Base-by-base conservation (phyloP, 106 monocot species). In the Gastrodia elata region DNA sequence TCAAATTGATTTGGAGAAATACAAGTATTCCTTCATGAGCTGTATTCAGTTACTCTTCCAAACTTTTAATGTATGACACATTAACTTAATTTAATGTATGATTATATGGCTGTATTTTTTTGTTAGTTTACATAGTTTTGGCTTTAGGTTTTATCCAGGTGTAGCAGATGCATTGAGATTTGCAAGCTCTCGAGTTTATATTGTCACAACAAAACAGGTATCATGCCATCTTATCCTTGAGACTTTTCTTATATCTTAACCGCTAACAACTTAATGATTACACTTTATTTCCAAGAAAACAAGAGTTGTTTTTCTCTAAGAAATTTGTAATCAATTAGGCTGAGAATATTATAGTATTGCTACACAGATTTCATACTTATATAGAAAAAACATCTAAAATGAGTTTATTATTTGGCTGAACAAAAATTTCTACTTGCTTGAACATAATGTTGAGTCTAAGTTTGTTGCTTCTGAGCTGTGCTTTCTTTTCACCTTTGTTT, bases 181-280 rank as follows among this genome's bases (percentile, higher is more conserved):
- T 80, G 78, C 98, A 80, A 91, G 93, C 71, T 98, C 98, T 48
- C 80, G 73, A 82, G 27, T 93, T 36, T 98, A 85, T 68, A 91
- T 93, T 78, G 91, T 98, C 68, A 98, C 98, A 25, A 98, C 98
- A 68, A 98, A 98, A 49, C 98, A 98, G 91, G 98, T 88, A 78
- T 28, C 33, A 0, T 40, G 37, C 37, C 18, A 36, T 22, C 67
- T 35, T 35, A 3, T 67, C 18, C 11, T 33, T 16, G 65, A 65
- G 15, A 6, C 0, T 65, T 36, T 65, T 4, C 36, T 35, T 35
- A 4, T 38, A 35, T 22, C 37, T 67, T 61, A 28, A 0, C 10
- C 11, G 11, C 67, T 61, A 28, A 11, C 26, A 30, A 61, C 61
- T 61, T 61, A 9, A 61, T 28, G 61, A 61, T 2, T 28, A 5